A percentile compares a stretch with the other conserved stretches of the same genome.
Conservation (phyloP, 2,329 filamentous ascomycete genomes). For the Talaromyces amestolkiae region DNA sequence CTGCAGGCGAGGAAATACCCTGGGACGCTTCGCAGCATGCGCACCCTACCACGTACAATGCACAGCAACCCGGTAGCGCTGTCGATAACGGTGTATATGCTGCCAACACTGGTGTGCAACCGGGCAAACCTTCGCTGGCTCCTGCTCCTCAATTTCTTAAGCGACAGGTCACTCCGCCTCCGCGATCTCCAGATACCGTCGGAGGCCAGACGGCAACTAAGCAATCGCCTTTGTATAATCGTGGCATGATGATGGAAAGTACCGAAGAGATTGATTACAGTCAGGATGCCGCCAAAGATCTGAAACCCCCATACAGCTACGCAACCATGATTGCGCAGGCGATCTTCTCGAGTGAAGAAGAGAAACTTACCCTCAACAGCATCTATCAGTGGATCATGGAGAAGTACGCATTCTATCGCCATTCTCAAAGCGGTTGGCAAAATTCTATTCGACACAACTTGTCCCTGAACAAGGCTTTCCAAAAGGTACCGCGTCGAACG, state of each 20-base stretch:
- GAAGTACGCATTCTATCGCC: slow-evolving; percentile 89
- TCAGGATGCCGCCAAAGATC: slow-evolving; percentile 77
- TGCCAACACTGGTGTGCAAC: slow-evolving; percentile 17
- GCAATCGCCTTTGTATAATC: slow-evolving; percentile 49
- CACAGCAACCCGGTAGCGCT: slow-evolving; percentile 1
- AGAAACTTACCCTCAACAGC: slow-evolving; percentile 84
- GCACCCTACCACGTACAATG: slow-evolving; percentile 29
- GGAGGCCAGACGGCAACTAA: slow-evolving; percentile 43
- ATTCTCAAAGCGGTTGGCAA: slow-evolving; percentile 88
- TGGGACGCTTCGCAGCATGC: slow-evolving; percentile 41
- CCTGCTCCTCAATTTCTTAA: slow-evolving; percentile 44
- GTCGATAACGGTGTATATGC: slow-evolving; percentile 15
- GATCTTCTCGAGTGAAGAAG: slow-evolving; percentile 79
- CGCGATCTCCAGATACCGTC: slow-evolving; percentile 40
- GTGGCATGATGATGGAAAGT: slow-evolving; percentile 54
- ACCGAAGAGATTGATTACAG: slow-evolving; percentile 59
- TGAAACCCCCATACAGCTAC: slow-evolving; percentile 96
- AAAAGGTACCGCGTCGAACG: slow-evolving; percentile 86
- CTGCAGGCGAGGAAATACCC: slow-evolving; percentile 40
- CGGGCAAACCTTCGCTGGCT: slow-evolving; percentile 38
- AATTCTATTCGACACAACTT: slow-evolving; percentile 97
- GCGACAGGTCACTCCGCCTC: slow-evolving; percentile 43
- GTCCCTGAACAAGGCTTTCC: slow-evolving; percentile 90
- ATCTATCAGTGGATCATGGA: slow-evolving; percentile 93
- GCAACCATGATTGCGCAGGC: slow-evolving; percentile 96